Percentiles rank a stretch among this genome's conserved stretches.
Evolutionary conservation across 768 basidiomycete species (phyloP).

Genomic region (Russula foetens): DNA sequence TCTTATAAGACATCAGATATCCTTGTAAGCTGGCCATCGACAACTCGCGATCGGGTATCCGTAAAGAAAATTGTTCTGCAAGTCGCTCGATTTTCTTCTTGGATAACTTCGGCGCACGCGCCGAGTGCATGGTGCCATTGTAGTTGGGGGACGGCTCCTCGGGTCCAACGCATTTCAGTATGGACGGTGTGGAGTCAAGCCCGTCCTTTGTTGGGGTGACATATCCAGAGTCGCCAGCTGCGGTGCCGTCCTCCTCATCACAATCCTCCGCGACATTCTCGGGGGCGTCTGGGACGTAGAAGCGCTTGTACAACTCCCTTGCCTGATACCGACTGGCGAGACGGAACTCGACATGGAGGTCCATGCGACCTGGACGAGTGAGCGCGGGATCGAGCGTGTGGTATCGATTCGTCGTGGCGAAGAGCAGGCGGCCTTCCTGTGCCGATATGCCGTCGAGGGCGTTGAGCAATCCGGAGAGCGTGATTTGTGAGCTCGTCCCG

Average conservation of each 20-base stretch:
- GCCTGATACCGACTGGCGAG: constrained; percentile 64
- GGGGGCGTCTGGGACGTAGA: constrained; percentile 46
- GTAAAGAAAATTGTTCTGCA: constrained; percentile 46
- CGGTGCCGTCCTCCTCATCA: constrained; percentile 24
- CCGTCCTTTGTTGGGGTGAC: constrained; percentile 13
- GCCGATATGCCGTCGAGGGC: constrained; percentile 76
- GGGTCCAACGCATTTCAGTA: not conserved
- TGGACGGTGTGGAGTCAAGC: not conserved
- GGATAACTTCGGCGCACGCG: constrained; percentile 34
- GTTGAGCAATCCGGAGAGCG: constrained; percentile 67
- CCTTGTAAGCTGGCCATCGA: constrained; percentile 42
- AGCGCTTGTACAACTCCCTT: constrained; percentile 53
- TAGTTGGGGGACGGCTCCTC: not conserved
- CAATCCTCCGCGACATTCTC: constrained; percentile 18
- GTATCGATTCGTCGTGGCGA: constrained; percentile 75
- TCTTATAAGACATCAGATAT: constrained; percentile 65
- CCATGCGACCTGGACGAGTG: constrained; percentile 72
- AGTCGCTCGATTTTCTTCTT: constrained; percentile 34
- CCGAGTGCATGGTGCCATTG: constrained; percentile 5
- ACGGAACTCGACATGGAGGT: constrained; percentile 69
- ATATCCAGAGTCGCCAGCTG: constrained; percentile 20
- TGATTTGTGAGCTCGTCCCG: constrained; percentile 32
- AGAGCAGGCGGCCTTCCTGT: constrained; percentile 74
- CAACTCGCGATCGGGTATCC: constrained; percentile 39
- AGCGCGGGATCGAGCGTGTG: constrained; percentile 63